Percentiles rank a stretch among this genome's conserved stretches.
Conservation (phyloP, 2,329 filamentous ascomycete species). For the Lomentospora prolificans region DNA sequence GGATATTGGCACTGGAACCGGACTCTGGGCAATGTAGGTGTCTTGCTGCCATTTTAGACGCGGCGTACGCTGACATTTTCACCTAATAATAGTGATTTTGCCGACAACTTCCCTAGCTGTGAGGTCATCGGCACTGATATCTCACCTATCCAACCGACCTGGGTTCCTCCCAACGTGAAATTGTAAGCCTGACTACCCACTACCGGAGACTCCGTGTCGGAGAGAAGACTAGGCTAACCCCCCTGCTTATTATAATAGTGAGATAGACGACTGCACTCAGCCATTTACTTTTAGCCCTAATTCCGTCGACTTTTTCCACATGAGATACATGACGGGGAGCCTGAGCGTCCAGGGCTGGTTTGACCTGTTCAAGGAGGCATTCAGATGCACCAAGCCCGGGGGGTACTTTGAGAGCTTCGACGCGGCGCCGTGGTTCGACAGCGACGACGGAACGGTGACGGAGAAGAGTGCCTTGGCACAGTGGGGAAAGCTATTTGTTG, state of each 20-base stretch:
- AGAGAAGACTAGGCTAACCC: constrained; percentile 18
- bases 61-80: not conserved
- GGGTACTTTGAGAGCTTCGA: constrained; percentile 21
- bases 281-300: constrained; percentile 34
- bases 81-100: constrained; percentile 33
- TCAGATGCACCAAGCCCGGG: constrained; percentile 34
- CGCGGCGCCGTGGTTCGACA: constrained; percentile 26
- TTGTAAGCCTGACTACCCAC: constrained; percentile 46
- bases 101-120: constrained; percentile 33
- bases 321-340: constrained; percentile 30
- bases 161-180: constrained; percentile 32
- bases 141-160: constrained; percentile 44
- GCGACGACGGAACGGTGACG: constrained; percentile 21
- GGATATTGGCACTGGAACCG: constrained; percentile 44
- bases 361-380: constrained; percentile 40
- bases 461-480: constrained; percentile 16
- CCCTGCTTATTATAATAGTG: too few relatives aligned
- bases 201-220: constrained; percentile 23
- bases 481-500: constrained; percentile 20
- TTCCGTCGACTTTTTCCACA: constrained; percentile 50
- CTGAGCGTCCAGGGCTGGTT: constrained; percentile 38
- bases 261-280: constrained; percentile 16
- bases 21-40: constrained; percentile 36
- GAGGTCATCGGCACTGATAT: constrained; percentile 43
- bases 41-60: not conserved